Percentiles rank a stretch among this genome's conserved stretches.
These are phyloP conservation scores for Trametes cingulata DNA, from an alignment of 768 basidiomycete species.

Conservation along the genomic window DNA sequence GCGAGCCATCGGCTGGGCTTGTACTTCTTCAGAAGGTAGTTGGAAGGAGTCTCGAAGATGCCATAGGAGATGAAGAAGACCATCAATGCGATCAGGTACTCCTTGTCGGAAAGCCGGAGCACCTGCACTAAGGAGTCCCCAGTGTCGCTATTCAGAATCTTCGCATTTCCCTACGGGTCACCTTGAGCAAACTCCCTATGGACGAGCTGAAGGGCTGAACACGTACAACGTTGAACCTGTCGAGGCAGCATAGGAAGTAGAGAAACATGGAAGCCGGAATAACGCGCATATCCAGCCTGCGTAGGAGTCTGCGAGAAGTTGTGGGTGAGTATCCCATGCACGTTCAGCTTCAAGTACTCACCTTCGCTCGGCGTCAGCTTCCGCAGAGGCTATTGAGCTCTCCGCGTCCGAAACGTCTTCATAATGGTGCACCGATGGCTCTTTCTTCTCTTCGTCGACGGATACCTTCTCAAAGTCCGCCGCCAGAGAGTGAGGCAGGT, in stretches of 20 bases:
- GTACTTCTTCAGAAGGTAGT: constrained; percentile 40
- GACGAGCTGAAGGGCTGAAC: too few relatives aligned
- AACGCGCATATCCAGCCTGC: constrained; percentile 25
- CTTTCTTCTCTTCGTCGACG: background rate
- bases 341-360: background rate
- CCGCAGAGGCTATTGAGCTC: background rate
- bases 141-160: constrained; percentile 23
- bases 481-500: background rate
- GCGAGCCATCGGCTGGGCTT: constrained; percentile 41
- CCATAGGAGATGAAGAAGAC: constrained; percentile 26
- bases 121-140: constrained; percentile 22
- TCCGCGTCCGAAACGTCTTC: background rate
- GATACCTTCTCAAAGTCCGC: background rate
- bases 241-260: constrained; percentile 28
- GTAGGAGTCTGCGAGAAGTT: constrained; percentile 18
- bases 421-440: background rate
- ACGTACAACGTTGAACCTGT: constrained; percentile 30
- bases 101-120: constrained; percentile 10
- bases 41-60: constrained; percentile 28
- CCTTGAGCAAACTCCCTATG: too few relatives aligned
- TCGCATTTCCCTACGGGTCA: constrained; percentile 25
- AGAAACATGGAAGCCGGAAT: constrained; percentile 25
- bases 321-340: background rate
- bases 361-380: constrained; percentile 13
- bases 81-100: constrained; percentile 27